Evolutionary conservation across 108 stramenopile species (phyloP), one percentile per base, ranked within the genome.

Genomic region (Conticribra weissflogii): DNA sequence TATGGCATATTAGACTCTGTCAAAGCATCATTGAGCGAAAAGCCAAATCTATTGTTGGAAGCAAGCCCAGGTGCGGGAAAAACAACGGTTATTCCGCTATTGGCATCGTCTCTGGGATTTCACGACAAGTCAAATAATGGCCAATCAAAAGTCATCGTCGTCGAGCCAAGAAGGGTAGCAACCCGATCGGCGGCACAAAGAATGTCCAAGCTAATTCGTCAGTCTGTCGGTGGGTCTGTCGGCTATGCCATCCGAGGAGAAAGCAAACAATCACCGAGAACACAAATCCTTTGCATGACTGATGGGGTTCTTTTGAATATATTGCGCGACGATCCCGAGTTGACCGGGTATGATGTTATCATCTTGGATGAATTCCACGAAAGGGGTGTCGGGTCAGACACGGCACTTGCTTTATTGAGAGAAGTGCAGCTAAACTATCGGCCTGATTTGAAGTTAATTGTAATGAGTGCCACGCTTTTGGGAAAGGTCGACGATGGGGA

Each of bases 351-450:
- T 44, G 63, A 60, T 59, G 34, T 58, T 9, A 62, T 89, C 1
- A 74, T 89, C 9, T 71, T 89, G 41, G 88, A 89, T 78, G 88
- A 89, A 54, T 89, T 89, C 67, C 88, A 89, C 64, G 88, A 89
- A 56, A 79, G 88, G 24, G 84, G 88, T n/a, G 84, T 89, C 22
- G 77, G 79, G 22, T 72, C 72, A 7, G 88, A 89, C 71, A 82
- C 82, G 8, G 78, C 71, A 8, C 52, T 89, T n/a, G 88, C 88
- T 1, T 59, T 89, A 58, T 74, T 80, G 36, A 77, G 83, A 22
- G 85, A 86, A 59, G 61, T 75, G 19, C 88, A 89, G 44, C 36
- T 47, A 28, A 49, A 47, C 34, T 67, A 81, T 57, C 66, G 82
- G 32, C 63, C 63, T 0, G 71, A 76, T 51, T 63, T 86, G 12